These are phyloP conservation scores for Begonia loranthoides DNA, from an alignment of 306 rosid species.

Conservation along the genomic window DNA sequence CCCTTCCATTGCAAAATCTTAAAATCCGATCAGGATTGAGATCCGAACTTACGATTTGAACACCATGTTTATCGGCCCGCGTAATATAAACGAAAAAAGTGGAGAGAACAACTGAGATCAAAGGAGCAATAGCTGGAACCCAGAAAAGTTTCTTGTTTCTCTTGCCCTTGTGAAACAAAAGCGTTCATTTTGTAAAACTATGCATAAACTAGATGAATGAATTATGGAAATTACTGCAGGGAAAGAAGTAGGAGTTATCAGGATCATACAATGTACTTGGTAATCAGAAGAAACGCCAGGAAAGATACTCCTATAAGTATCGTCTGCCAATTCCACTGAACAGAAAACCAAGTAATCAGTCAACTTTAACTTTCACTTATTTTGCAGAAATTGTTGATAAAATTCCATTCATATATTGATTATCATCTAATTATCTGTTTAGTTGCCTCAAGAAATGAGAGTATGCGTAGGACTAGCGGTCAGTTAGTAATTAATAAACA, in stretches of 20 bases:
- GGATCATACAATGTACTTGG: conserved; percentile 50
- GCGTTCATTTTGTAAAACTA: neutral
- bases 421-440: too few species aligned
- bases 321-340: conserved; percentile 94
- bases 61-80: conserved; percentile 59
- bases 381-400: too few species aligned
- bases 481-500: too few species aligned
- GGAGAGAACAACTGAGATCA: conserved; percentile 55
- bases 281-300: conserved; percentile 40
- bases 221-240: too few species aligned
- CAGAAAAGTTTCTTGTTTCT: conserved; percentile 59
- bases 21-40: neutral
- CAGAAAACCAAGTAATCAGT: neutral
- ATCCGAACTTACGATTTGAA: conserved; percentile 41
- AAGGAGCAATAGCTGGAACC: conserved; percentile 75
- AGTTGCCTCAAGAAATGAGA: too few species aligned
- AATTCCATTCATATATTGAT: too few species aligned
- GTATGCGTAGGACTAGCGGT: too few species aligned
- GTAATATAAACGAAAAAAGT: conserved; percentile 59
- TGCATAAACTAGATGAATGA: too few species aligned
- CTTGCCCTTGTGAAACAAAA: conserved; percentile 34
- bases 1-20: neutral
- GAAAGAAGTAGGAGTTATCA: too few species aligned
- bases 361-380: too few species aligned
- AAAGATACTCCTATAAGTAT: conserved; percentile 50